Evolutionary conservation across 371 early-diverging fungal genomes (phyloP).

Genomic region (Circinella umbellata): DNA sequence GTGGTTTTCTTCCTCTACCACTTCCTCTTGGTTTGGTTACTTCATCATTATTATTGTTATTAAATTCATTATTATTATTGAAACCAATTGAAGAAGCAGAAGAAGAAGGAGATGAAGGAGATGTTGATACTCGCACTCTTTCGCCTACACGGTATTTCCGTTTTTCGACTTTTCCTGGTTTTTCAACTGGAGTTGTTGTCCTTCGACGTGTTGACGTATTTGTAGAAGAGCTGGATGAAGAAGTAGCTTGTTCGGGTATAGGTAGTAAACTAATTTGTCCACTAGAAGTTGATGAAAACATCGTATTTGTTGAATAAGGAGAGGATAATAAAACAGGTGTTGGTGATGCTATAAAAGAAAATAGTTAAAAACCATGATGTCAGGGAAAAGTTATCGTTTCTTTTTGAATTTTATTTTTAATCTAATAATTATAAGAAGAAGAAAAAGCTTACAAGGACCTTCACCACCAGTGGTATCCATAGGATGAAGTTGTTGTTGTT

Average conservation of each 20-base stretch:
- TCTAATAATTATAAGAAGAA: background rate
- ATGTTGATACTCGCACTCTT: slow-evolving; percentile 1
- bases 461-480: background rate
- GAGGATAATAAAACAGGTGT: slow-evolving; percentile 29
- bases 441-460: slow-evolving; percentile 3
- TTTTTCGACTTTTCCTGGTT: slow-evolving; percentile 16
- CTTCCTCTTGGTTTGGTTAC: background rate
- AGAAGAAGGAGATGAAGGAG: slow-evolving; percentile 11
- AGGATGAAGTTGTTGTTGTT: background rate
- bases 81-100: background rate
- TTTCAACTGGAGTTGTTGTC: slow-evolving; percentile 11
- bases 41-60: background rate
- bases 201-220: slow-evolving; percentile 7
- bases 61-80: background rate
- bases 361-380: background rate
- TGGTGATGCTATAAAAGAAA: slow-evolving; percentile 20
- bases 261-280: slow-evolving; percentile 15
- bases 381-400: slow-evolving; percentile 12
- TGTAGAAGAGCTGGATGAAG: slow-evolving; percentile 14
- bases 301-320: slow-evolving; percentile 25
- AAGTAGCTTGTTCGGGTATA: slow-evolving; percentile 14
- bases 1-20: slow-evolving; percentile 29
- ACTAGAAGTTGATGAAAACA: slow-evolving; percentile 15
- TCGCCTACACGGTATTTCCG: slow-evolving; percentile 19
- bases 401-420: background rate